phyloP scores from a whole-genome alignment of 768 basidiomycete species.

The Tricholoma sp. region DNA sequence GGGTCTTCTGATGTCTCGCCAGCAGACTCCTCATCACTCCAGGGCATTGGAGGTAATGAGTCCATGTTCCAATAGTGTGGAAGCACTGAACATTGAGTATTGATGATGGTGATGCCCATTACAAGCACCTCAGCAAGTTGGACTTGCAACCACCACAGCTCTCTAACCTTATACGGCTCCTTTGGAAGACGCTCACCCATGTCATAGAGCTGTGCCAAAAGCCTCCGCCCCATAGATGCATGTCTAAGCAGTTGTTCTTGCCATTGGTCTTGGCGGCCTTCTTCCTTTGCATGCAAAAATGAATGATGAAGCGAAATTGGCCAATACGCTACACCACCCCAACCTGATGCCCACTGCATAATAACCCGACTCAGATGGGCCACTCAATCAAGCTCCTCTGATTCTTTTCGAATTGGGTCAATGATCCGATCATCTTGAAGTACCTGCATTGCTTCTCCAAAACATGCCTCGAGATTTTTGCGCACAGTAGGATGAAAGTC shows the following conservation, averaged over 20 bases:
- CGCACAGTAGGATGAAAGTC: too few relatives aligned
- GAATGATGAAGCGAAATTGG: neutral
- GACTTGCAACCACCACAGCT: too few relatives aligned
- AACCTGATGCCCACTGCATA: neutral
- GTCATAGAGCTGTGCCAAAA: neutral
- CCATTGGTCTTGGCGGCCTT: neutral
- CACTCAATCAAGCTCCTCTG: neutral
- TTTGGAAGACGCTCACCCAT: too few relatives aligned
- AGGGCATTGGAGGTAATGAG: too few relatives aligned
- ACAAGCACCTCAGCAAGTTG: too few relatives aligned
- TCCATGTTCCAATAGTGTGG: too few relatives aligned
- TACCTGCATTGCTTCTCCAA: neutral
- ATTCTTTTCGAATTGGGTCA: neutral
- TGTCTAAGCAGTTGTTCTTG: constrained; percentile 1
- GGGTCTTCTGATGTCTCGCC: too few relatives aligned
- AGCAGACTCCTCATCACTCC: too few relatives aligned
- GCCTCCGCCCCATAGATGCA: neutral
- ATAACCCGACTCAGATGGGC: neutral
- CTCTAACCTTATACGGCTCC: too few relatives aligned
- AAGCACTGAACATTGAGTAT: neutral
- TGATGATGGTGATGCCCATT: neutral
- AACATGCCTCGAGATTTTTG: neutral
- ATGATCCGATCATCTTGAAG: neutral
- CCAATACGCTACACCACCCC: neutral
- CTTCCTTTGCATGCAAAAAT: neutral